A percentile compares a stretch with the other conserved stretches of the same genome.
Conservation (phyloP, 2,329 filamentous ascomycete genomes). For the Thermomyces lanuginosus region DNA sequence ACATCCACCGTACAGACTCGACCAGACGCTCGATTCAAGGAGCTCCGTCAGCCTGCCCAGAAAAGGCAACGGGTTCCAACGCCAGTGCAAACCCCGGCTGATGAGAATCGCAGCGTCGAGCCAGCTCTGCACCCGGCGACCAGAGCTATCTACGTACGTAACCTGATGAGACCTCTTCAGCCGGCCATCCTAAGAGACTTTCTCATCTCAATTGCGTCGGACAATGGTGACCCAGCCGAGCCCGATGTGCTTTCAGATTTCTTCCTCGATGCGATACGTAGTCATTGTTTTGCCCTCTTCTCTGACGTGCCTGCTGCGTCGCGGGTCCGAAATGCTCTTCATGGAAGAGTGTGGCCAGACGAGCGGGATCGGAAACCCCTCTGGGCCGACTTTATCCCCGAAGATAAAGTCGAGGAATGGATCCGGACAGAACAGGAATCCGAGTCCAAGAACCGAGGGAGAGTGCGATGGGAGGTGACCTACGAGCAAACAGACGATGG, state of each 20-base stretch:
- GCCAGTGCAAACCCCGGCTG: conserved; percentile 17
- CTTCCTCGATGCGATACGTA: conserved; percentile 70
- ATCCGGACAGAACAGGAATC: conserved; percentile 48
- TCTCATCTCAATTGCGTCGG: conserved; percentile 50
- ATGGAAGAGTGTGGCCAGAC: conserved; percentile 69
- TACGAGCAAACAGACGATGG: conserved; percentile 47
- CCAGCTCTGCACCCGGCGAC: conserved; percentile 58
- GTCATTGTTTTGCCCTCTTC: conserved; percentile 72
- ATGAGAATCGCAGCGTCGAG: conserved; percentile 23
- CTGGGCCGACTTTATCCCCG: conserved; percentile 79
- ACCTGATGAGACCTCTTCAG: conserved; percentile 76
- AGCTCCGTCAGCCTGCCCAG: conserved; percentile 24
- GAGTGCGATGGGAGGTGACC: conserved; percentile 53
- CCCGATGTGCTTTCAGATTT: conserved; percentile 47
- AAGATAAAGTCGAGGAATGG: conserved; percentile 57
- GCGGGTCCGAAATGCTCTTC: conserved; percentile 58
- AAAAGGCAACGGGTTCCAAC: conserved; percentile 13
- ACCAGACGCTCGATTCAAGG: conserved; percentile 34
- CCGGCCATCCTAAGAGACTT: conserved; percentile 50
- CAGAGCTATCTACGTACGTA: conserved; percentile 67
- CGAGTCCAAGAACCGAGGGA: conserved; percentile 24
- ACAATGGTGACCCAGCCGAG: conserved; percentile 35
- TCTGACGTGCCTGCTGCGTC: conserved; percentile 52
- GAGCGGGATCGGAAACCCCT: conserved; percentile 70
- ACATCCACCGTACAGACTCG: too few species aligned